phyloP scores from a whole-genome alignment of 306 rosid genomes.

The Myrica gale region DNA sequence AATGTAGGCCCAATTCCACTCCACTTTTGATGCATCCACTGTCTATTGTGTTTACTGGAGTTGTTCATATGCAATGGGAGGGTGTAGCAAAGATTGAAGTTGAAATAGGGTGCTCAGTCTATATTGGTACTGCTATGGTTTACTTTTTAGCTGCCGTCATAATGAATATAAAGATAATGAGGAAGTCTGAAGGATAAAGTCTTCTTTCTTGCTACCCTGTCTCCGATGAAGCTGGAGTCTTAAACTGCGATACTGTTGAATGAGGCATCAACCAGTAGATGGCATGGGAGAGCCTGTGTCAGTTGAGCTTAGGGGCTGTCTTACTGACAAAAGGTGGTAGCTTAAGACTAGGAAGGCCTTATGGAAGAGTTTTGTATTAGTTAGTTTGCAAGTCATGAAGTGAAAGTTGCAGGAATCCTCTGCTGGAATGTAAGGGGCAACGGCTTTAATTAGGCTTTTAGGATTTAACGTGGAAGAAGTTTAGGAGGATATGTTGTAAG shows the following conservation, averaged over 20 bases:
- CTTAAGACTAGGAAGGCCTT: neutral
- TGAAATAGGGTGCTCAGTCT: neutral
- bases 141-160: neutral
- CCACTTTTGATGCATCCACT: neutral
- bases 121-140: neutral
- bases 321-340: too few relatives aligned
- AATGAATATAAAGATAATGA: neutral
- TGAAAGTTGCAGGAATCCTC: neutral
- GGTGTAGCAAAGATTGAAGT: neutral
- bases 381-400: neutral
- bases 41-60: neutral
- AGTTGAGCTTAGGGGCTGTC: neutral
- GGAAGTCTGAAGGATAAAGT: neutral
- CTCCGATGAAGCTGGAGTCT: neutral
- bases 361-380: neutral
- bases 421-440: neutral
- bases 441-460: neutral
- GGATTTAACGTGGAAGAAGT: too few relatives aligned
- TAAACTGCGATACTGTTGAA: neutral
- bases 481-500: too few relatives aligned
- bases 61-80: neutral
- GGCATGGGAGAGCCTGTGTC: neutral
- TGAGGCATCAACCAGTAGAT: neutral
- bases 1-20: neutral
- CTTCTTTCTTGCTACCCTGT: neutral